phyloP scores from a whole-genome alignment of 805 yeast genomes.

The Ogataea zsoltii region DNA sequence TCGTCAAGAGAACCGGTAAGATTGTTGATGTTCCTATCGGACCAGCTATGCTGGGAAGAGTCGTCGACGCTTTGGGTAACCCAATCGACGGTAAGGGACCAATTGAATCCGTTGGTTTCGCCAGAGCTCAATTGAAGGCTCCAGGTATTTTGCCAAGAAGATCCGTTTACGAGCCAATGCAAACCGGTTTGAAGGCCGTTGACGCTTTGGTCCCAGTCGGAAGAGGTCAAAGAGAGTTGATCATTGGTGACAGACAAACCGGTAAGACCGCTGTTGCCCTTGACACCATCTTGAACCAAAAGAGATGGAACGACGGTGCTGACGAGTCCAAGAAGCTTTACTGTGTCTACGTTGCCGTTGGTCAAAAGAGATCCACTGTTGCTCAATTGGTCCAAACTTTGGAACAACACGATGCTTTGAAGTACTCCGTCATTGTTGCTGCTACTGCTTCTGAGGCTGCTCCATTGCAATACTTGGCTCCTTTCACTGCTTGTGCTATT shows the following conservation, averaged over 20 bases:
- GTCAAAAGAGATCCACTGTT: constrained; percentile 99
- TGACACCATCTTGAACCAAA: constrained; percentile 98
- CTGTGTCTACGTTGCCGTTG: constrained; percentile 99
- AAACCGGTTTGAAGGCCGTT: constrained; percentile 98
- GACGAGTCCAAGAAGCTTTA: constrained; percentile 98
- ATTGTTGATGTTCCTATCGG: constrained; percentile 99
- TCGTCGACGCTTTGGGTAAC: constrained; percentile 98
- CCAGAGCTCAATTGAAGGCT: constrained; percentile 99
- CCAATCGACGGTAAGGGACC: constrained; percentile 99
- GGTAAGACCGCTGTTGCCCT: constrained; percentile 99
- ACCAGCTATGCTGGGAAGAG: constrained; percentile 97
- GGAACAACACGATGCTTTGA: constrained; percentile 97
- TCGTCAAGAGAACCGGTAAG: constrained; percentile 99
- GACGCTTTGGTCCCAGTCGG: constrained; percentile 99
- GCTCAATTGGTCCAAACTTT: constrained; percentile 99
- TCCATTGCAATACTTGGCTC: constrained; percentile 99
- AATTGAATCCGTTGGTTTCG: constrained; percentile 74
- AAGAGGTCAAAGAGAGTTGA: constrained; percentile 99
- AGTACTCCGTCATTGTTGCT: constrained; percentile 96
- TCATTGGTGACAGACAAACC: constrained; percentile 99
- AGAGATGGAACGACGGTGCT: constrained; percentile 94
- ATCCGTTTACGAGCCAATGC: constrained; percentile 98
- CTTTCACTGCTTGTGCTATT: constrained; percentile 99
- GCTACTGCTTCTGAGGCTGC: constrained; percentile 99
- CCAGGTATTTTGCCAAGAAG: constrained; percentile 99